Base-by-base conservation (phyloP, 2,329 filamentous ascomycete species). In the Pseudogymnoascus sp. region DNA sequence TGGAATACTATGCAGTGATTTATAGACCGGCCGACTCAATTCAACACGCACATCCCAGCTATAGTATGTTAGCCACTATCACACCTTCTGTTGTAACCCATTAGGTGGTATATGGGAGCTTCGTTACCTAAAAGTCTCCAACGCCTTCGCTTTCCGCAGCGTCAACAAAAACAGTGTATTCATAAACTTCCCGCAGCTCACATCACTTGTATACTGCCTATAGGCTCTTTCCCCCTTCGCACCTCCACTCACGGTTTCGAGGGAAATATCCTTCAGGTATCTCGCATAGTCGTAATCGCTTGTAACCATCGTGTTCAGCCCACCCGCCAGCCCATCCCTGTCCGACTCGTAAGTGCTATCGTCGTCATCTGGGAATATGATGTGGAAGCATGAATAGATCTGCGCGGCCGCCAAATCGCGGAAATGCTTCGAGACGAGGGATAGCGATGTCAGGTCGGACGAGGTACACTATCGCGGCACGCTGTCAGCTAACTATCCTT, bases 41-140 rank as follows among this genome's bases (percentile, higher is more conserved):
- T 87, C 84, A 62, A 88, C 80, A 5, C 83, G 79, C 61, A 87
- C 82, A 69, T 87, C 85, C 85, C 85, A 88, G 66, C 81, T 85
- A 61, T 25, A 45, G 5, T 16, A 58, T 33, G 42, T 55, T 33
- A 55, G 49, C 16, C 25, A 55, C n/a, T 22, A 16, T 11, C 16
- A 5, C 12, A 63, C 64, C 42, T 62, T 42, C 23, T 28, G n/a
- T 16, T 39, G 11, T 55, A 25, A 39, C 36, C 33, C 25, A 30
- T n/a, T 60, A 14, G 9, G 14, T 33, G 5, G n/a, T 8, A 22
- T 49, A 49, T 6, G 28, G 30, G 49, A n/a, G 12, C 25, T 28
- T 49, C 63, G 80, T 64, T 68, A 85, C 82, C 74, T 77, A 68
- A 87, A 86, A 2, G 75, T 76, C 69, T 87, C 84, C 23, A 88